Evolutionary conservation across 164 flowering plant species (phyloP), one percentile per base, ranked within the genome.

Genomic region (Piper betle): DNA sequence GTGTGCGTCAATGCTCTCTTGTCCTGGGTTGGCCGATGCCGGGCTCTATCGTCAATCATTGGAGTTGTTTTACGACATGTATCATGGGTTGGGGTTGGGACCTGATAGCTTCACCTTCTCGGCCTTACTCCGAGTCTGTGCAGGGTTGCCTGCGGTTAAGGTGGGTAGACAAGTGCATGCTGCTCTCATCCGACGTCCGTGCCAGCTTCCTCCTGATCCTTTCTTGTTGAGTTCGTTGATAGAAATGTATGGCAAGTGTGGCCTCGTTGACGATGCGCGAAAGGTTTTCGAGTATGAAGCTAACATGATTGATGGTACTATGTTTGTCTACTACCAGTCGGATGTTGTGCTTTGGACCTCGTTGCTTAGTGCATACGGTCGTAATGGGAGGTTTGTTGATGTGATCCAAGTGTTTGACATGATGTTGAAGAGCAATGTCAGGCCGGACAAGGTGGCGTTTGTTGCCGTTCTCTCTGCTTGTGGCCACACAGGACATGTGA

Each of bases 181-280:
- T 2, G 53, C 38, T 68, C 40, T 63, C 37, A 52, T 84, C 8
- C 76, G 85, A 4, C 68, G 40, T 55, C 60, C 39, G 42, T 19
- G 57, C 66, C 67, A 60, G 2, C 72, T n/a, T 53, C 71, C 62
- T 40, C 57, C 39, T 17, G 97, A 84, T 73, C 76, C 79, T 39
- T 82, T 75, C 57, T 55, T 86, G 59, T 78, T 72, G 68, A 84
- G 85, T 63, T 78, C 83, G 33, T 71, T 90, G 79, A 75, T 87
- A 66, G 95, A 87, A 61, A 84, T 87, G 92, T 87, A 87, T 76
- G 92, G 93, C 5, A 87, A 77, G 65, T 82, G 89, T 76, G 93
- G 93, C 37, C 52, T 78, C 16, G 78, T 80, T 8, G 75, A 53
- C 43, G 74, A 75, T 61, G 93, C 91, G 40, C 46, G 62, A 59